These are phyloP conservation scores for Aphanomyces stellatus DNA, from an alignment of 352 stramenopile species.

Conservation along the genomic window DNA sequence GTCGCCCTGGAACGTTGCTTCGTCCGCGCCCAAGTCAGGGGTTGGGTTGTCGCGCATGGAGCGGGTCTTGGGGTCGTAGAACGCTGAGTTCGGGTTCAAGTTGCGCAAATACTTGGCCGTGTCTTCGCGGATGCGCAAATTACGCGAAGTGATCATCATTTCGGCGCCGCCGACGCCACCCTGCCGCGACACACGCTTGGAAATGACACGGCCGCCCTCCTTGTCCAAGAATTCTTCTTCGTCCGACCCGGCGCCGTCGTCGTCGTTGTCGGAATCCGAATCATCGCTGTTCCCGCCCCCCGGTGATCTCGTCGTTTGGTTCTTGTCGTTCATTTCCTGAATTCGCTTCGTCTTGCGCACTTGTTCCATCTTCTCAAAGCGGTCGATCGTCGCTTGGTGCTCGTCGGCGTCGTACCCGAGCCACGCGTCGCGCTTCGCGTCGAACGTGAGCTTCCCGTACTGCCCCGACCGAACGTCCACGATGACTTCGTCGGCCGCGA, in stretches of 20 bases:
- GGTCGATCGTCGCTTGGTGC: conserved; percentile 61
- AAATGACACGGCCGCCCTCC: conserved; percentile 90
- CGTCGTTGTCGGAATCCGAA: conserved; percentile 86
- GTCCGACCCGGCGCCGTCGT: conserved; percentile 75
- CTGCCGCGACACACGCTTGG: conserved; percentile 90
- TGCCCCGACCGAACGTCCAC: conserved; percentile 81
- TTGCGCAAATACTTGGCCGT: conserved; percentile 99
- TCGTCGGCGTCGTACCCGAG: conserved; percentile 89
- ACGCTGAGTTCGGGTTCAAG: conserved; percentile 96
- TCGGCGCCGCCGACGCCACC: conserved; percentile 95
- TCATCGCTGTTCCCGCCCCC: conserved; percentile 53
- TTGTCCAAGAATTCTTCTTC: conserved; percentile 89
- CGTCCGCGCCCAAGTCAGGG: conserved; percentile 88
- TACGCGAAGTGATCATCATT: conserved; percentile 97
- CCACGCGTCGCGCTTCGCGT: conserved; percentile 96
- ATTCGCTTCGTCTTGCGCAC: conserved; percentile 34
- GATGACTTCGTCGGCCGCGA: conserved; percentile 76
- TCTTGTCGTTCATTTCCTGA: conserved; percentile 33
- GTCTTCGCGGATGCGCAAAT: conserved; percentile 98
- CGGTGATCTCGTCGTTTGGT: neutral
- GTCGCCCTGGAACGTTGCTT: conserved; percentile 92
- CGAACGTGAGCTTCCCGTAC: conserved; percentile 94
- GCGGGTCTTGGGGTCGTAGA: conserved; percentile 98
- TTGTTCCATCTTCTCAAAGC: conserved; percentile 77
- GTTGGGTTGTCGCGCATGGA: conserved; percentile 98